phyloP scores from a whole-genome alignment of 805 yeast species.

The Nakazawaea pomicola region DNA sequence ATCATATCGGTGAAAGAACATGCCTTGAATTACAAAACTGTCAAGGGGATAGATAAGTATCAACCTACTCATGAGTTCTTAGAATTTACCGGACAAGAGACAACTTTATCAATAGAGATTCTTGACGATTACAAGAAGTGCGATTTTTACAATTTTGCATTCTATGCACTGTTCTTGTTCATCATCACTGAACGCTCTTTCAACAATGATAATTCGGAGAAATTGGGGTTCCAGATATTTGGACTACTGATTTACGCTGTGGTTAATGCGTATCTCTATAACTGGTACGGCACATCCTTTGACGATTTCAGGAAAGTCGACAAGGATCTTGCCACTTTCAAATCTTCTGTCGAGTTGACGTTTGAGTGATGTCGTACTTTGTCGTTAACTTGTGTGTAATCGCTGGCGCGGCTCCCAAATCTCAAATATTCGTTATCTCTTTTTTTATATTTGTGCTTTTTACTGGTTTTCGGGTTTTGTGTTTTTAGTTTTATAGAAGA shows the following conservation, averaged over 20 bases:
- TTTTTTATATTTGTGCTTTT: not conserved
- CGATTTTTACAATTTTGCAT: conserved; percentile 11
- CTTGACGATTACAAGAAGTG: conserved; percentile 10
- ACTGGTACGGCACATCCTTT: conserved; percentile 10
- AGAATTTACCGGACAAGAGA: conserved; percentile 5
- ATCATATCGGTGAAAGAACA: conserved; percentile 7
- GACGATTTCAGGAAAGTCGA: conserved; percentile 7
- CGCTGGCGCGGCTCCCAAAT: too few relatives aligned
- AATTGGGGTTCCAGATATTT: not conserved
- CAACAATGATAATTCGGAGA: conserved; percentile 5
- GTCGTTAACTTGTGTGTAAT: not conserved
- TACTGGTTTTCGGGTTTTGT: not conserved
- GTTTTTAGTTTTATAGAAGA: not conserved
- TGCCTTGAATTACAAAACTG: conserved; percentile 8
- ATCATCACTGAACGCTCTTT: conserved; percentile 7
- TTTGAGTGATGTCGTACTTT: conserved; percentile 1
- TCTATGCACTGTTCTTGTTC: conserved; percentile 10
- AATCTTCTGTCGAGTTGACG: conserved; percentile 7
- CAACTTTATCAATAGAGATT: conserved; percentile 2
- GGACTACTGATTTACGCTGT: conserved; percentile 7
- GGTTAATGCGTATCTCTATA: conserved; percentile 5
- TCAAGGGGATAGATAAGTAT: conserved; percentile 7
- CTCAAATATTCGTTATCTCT: not conserved
- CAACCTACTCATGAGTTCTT: conserved; percentile 12
- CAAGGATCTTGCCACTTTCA: conserved; percentile 1